phyloP scores from a whole-genome alignment of 805 yeast genomes.

The Scheffersomyces ergatensis region DNA sequence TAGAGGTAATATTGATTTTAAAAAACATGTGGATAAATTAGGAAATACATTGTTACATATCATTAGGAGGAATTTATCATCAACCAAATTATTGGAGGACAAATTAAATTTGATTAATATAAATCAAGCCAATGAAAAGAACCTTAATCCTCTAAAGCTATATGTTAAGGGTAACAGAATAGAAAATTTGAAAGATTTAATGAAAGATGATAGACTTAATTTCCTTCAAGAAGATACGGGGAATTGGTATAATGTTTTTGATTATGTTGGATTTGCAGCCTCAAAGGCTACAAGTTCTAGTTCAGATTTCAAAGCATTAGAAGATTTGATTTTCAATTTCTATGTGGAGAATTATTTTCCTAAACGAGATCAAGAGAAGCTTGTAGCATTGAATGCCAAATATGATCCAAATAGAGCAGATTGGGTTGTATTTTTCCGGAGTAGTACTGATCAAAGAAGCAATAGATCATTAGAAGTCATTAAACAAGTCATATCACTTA shows the following conservation, averaged over 20 bases:
- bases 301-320: conserved; percentile 21
- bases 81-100: conserved; percentile 20
- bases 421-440: conserved; percentile 29
- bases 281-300: conserved; percentile 18
- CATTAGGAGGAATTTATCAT: conserved; percentile 47
- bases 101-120: conserved; percentile 34
- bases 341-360: conserved; percentile 23
- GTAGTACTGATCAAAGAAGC: conserved; percentile 8
- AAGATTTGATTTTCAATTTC: conserved; percentile 15
- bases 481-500: conserved; percentile 19
- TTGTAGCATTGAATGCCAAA: conserved; percentile 32
- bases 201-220: conserved; percentile 46
- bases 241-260: conserved; percentile 34
- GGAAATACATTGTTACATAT: conserved; percentile 81
- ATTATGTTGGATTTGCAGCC: conserved; percentile 33
- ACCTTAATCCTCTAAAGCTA: conserved; percentile 67
- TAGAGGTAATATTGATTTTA: conserved; percentile 36
- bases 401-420: conserved; percentile 27
- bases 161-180: conserved; percentile 67
- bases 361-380: background rate
- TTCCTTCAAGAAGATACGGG: conserved; percentile 33
- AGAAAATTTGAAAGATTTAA: conserved; percentile 53
- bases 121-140: conserved; percentile 58
- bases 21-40: conserved; percentile 66
- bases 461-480: conserved; percentile 16